Evolutionary conservation across 2,329 filamentous ascomycete genomes (phyloP).

Genomic region (Ustulina deusta): DNA sequence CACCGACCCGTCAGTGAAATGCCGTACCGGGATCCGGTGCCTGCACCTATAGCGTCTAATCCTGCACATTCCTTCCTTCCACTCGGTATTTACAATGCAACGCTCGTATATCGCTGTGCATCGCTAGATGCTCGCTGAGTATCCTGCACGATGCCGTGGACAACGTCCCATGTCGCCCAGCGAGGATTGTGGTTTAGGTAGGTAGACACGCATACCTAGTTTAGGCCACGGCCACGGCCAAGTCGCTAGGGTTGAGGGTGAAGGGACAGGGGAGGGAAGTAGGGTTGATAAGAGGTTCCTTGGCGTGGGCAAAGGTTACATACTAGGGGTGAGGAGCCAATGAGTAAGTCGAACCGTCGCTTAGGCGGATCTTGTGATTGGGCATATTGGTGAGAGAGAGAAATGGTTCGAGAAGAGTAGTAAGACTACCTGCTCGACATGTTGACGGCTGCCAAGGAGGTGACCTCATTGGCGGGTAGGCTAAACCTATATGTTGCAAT

Average conservation of each 20-base stretch:
- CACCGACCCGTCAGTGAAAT: slow-evolving; percentile 27
- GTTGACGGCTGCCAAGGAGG: neutral
- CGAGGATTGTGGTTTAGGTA: slow-evolving; percentile 6
- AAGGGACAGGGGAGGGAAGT: neutral
- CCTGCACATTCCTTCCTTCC: slow-evolving; percentile 2
- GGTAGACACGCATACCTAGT: too few species aligned
- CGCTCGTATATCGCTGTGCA: slow-evolving; percentile 28
- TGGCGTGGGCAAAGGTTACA: slow-evolving; percentile 14
- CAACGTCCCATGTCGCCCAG: neutral
- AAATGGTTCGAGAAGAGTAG: slow-evolving; percentile 28
- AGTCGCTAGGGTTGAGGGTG: neutral
- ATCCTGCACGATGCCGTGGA: neutral
- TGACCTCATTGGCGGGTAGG: slow-evolving; percentile 23
- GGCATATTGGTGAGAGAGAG: slow-evolving; percentile 19
- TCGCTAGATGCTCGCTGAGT: slow-evolving; percentile 9
- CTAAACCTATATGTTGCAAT: slow-evolving; percentile 32
- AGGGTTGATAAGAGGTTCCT: slow-evolving; percentile 33
- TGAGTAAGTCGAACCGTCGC: slow-evolving; percentile 21
- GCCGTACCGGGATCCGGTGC: slow-evolving; percentile 26
- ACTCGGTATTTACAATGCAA: slow-evolving; percentile 31
- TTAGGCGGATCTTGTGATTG: slow-evolving; percentile 21
- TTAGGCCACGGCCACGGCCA: slow-evolving; percentile 7
- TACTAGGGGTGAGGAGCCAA: slow-evolving; percentile 18
- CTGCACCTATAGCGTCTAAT: slow-evolving; percentile 17
- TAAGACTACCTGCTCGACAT: slow-evolving; percentile 22